These are phyloP conservation scores for Penicillium sclerotiorum DNA, from an alignment of 2,329 filamentous ascomycete genomes.

Conservation along the genomic window DNA sequence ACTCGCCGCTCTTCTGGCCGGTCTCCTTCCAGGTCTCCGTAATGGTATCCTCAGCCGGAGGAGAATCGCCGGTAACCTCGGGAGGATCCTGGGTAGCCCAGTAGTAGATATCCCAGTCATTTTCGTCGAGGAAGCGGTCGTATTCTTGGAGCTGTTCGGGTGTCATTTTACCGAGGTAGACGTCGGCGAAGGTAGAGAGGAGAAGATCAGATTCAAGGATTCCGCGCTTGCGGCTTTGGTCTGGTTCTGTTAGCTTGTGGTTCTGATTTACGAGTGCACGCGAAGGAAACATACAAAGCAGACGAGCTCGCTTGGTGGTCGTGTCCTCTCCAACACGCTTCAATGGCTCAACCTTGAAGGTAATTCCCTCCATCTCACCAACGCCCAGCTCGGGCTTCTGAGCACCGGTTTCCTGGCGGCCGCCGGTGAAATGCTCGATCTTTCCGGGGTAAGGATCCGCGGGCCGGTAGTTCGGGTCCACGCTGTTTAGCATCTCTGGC, in stretches of 20 bases:
- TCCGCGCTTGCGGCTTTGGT: conserved; percentile 95
- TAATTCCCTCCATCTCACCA: conserved; percentile 83
- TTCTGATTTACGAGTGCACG: no score
- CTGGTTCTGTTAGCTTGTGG: conserved; percentile 53
- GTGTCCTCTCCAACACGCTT: conserved; percentile 80
- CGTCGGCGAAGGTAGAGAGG: conserved; percentile 90
- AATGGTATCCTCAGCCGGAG: conserved; percentile 33
- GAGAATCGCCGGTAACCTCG: conserved; percentile 52
- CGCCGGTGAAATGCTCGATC: conserved; percentile 67
- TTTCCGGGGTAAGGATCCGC: conserved; percentile 64
- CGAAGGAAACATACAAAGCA: conserved; percentile 60
- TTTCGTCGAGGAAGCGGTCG: conserved; percentile 93
- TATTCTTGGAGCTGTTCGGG: conserved; percentile 75
- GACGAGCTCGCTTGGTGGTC: conserved; percentile 82
- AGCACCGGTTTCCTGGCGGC: conserved; percentile 57
- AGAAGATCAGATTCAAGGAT: conserved; percentile 95
- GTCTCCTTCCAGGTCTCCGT: conserved; percentile 55
- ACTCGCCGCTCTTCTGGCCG: conserved; percentile 71
- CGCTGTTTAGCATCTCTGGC: conserved; percentile 62
- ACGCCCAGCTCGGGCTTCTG: conserved; percentile 70
- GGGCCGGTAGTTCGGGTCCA: conserved; percentile 59
- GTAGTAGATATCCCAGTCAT: conserved; percentile 99
- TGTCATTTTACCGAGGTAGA: conserved; percentile 74
- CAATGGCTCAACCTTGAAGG: conserved; percentile 88
- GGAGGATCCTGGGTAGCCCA: conserved; percentile 87